Evolutionary conservation across 1,139 yeast genomes (phyloP).

Genomic region (Geotrichum candidum): DNA sequence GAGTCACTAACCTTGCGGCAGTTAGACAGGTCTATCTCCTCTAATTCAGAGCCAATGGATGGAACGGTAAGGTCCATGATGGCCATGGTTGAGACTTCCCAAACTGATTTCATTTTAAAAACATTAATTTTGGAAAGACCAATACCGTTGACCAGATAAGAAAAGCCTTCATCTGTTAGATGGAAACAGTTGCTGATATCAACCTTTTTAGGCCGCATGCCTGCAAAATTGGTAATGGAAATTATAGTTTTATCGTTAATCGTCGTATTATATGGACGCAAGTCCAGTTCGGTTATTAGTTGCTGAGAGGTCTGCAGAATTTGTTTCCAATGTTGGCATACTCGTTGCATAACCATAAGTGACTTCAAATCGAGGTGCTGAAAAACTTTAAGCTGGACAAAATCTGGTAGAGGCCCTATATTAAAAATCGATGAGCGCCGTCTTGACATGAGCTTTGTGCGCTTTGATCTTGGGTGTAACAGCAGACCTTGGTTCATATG

Average conservation of each 20-base stretch:
- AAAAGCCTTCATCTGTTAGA: slow-evolving; percentile 67
- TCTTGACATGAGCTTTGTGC: slow-evolving; percentile 36
- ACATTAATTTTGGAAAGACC: slow-evolving; percentile 55
- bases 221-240: slow-evolving; percentile 62
- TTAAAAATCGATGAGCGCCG: slow-evolving; percentile 53
- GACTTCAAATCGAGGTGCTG: slow-evolving; percentile 49
- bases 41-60: slow-evolving; percentile 53
- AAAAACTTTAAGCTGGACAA: slow-evolving; percentile 48
- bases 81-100: slow-evolving; percentile 78
- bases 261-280: slow-evolving; percentile 55
- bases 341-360: slow-evolving; percentile 50
- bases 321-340: slow-evolving; percentile 64
- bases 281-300: slow-evolving; percentile 47
- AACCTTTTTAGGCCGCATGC: slow-evolving; percentile 55
- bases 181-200: slow-evolving; percentile 71
- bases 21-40: slow-evolving; percentile 60
- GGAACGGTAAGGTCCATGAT: slow-evolving; percentile 70
- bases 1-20: slow-evolving; percentile 69
- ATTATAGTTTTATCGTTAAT: slow-evolving; percentile 55
- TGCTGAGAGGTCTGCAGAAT: slow-evolving; percentile 52
- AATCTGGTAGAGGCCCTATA: slow-evolving; percentile 55
- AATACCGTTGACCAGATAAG: slow-evolving; percentile 61
- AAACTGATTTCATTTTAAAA: slow-evolving; percentile 59
- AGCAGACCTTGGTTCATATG: slow-evolving; percentile 11
- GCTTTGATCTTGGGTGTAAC: slow-evolving; percentile 20